Base-by-base conservation (phyloP, 75 land plant genomes). In the Pinus taeda region DNA sequence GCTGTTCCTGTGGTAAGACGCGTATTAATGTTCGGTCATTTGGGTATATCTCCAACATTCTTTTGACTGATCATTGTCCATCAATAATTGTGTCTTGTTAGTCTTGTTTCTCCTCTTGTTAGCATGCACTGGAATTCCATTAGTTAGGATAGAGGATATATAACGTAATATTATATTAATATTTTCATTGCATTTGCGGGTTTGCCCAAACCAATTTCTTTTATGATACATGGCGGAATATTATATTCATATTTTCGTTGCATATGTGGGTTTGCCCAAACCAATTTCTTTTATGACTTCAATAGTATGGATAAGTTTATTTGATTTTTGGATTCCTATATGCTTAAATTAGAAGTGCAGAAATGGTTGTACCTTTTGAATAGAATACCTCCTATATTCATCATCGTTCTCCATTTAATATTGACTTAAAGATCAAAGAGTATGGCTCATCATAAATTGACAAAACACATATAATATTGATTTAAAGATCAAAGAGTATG, bases 1-100 rank as follows among this genome's bases (percentile, higher is more conserved):
- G 86, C 92, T 15, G 97, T 91, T 71, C 97, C 98, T 33, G 26
- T 75, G 83, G 93, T 89, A 88, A 49, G 55, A 49, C 55, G 9
- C 55, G n/a, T 64, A 64, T 64, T 18, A 14, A 33, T 7, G 4
- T 29, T 64, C 17, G 14, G 37, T 18, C 71, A 67, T 18, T n/a
- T 36, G 18, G 18, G 42, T 26, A 26, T 65, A 65, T 6, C 15
- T 22, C 29, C 17, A 15, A 33, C 18, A 18, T 29, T 36, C 7
- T 11, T 36, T 17, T 39, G 39, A 39, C 39, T 49, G 11, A 49
- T 18, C 36, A 65, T 65, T 18, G 15, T 15, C 18, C 2, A 33
- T 65, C 18, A 2, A 65, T 37, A 65, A 6, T 3, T 30, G 33
- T 65, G 20, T 13, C 42, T 37, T 33, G 30, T 15, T 33, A 33